phyloP scores from a whole-genome alignment of 169 alveolate species.

The Cryptosporidium ubiquitum region DNA sequence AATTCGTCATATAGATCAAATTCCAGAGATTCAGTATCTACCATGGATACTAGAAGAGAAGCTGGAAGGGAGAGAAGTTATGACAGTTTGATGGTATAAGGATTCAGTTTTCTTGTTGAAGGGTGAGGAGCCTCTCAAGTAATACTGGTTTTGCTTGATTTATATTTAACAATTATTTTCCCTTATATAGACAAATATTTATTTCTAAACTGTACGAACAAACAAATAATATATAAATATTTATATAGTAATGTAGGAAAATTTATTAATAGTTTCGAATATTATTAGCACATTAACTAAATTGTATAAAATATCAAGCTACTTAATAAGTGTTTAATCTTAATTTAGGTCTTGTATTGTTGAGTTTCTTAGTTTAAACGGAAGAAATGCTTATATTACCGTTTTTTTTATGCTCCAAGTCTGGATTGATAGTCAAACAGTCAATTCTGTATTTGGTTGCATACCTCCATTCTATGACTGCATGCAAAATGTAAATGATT shows the following conservation, averaged over 20 bases:
- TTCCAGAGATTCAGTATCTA: slow-evolving; percentile 55
- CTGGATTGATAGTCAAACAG: neutral
- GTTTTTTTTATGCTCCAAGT: neutral
- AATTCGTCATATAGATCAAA: slow-evolving; percentile 59
- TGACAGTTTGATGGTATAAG: slow-evolving; percentile 4
- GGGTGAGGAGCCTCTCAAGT: slow-evolving; percentile 32
- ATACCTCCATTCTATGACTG: slow-evolving; percentile 36
- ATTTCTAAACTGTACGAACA: neutral
- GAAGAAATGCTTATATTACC: neutral
- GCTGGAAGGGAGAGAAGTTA: slow-evolving; percentile 5
- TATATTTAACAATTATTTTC: neutral
- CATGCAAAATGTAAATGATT: slow-evolving; percentile 28
- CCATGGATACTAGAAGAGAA: slow-evolving; percentile 56
- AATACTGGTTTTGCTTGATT: slow-evolving; percentile 4
- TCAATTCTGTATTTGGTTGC: slow-evolving; percentile 1
- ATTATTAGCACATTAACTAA: neutral
- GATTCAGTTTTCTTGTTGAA: slow-evolving; percentile 23
- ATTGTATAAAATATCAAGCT: neutral
- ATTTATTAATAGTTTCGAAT: neutral
- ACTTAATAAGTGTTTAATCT: too few relatives aligned
- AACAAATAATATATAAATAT: neutral
- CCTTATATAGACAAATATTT: neutral
- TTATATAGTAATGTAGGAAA: neutral
- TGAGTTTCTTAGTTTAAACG: neutral
- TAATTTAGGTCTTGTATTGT: neutral